phyloP scores from a whole-genome alignment of 2,329 filamentous ascomycete genomes.

The Laburnicola sp. region DNA sequence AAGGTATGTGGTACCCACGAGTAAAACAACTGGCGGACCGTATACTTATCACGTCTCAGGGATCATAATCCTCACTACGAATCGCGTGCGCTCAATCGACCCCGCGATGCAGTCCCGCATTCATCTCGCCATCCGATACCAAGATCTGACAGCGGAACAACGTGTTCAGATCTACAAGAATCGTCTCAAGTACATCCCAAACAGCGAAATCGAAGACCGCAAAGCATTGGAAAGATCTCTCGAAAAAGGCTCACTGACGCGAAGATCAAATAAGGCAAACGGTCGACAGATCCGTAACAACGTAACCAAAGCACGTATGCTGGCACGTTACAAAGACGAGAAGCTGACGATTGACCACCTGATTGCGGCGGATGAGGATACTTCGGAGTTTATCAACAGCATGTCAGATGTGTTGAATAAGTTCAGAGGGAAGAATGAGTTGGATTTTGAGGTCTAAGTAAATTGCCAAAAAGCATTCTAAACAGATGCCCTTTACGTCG shows the following conservation, averaged over 20 bases:
- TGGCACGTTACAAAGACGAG: neutral
- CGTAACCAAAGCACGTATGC: neutral
- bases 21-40: too few species aligned
- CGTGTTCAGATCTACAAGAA: slow-evolving; percentile 1
- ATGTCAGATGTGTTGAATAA: slow-evolving; percentile 1
- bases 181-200: neutral
- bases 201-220: neutral
- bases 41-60: slow-evolving; percentile 1
- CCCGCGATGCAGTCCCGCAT: slow-evolving; percentile 28
- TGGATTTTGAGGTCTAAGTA: neutral
- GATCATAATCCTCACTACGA: slow-evolving; percentile 24
- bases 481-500: too few species aligned
- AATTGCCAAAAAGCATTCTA: neutral
- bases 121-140: slow-evolving; percentile 26
- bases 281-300: slow-evolving; percentile 4
- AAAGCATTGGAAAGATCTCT: neutral
- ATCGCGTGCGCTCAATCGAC: slow-evolving; percentile 29
- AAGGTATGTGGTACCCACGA: slow-evolving; percentile 24
- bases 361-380: neutral
- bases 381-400: neutral
- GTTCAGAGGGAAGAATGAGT: slow-evolving; percentile 1
- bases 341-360: neutral
- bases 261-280: neutral
- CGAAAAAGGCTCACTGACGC: neutral
- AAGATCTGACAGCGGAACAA: slow-evolving; percentile 8